Base-by-base conservation (phyloP, 1,284 basidiomycete genomes). In the Cutaneotrichosporon sp. region DNA sequence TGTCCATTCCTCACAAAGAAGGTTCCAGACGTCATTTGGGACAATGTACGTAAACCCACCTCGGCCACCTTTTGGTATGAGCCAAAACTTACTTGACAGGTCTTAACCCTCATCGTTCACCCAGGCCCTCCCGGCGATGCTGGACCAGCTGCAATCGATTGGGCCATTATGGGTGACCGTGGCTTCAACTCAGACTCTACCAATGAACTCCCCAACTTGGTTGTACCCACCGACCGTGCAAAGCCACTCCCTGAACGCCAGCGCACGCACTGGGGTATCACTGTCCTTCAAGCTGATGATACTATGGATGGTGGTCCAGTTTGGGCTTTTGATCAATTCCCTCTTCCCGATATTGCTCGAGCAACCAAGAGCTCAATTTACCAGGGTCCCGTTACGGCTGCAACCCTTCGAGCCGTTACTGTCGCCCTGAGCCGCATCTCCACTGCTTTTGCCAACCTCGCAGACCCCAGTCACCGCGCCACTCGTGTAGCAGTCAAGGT, bases 261-360 rank as follows among this genome's bases (percentile, higher is more conserved):
- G 65, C 59, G 78, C 53, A 70, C 73, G 4, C 80, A 82, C 69
- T 82, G 82, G 81, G 82, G 80, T 2, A 73, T 80, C 16, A 82
- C 81, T 13, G 80, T 82, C 30, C 76, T 83, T 34, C 82, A 82
- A 65, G 81, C 81, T 7, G 79, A 79, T 62, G 78, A 81, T 62
- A 72, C 81, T 21, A 74, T 83, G 49, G 82, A 83, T 70, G 80
- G 77, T 0, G 82, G 82, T 5, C 80, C 81, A 0, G 76, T 83
- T 16, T 83, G 82, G 82, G 82, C 82, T 2, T 83, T 80, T 69
- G 81, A 82, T 59, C 81, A 81, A 66, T 83, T 83, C 66, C 70
- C 73, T 14, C 69, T 83, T 2, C 76, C 77, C 1, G 66, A 70
- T 5, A 62, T 75, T 16, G 68, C 75, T 9, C 62, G 60, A 0